These are phyloP conservation scores for Nothophaeocryptopus gaeumannii DNA, from an alignment of 2,329 filamentous ascomycete species.

Conservation along the genomic window DNA sequence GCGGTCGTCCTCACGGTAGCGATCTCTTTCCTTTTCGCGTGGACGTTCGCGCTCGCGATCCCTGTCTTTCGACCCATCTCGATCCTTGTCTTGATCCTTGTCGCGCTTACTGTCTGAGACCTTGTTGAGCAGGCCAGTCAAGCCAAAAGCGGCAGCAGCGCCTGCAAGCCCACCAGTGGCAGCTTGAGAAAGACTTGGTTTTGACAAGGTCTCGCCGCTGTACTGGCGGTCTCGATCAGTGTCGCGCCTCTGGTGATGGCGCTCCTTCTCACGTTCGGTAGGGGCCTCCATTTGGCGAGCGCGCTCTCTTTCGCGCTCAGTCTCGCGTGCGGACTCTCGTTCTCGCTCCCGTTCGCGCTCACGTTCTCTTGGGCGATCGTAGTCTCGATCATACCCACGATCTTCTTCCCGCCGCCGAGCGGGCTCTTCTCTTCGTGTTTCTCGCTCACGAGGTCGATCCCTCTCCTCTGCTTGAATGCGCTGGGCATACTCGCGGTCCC, in stretches of 20 bases:
- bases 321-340: conserved; percentile 14
- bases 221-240: conserved; percentile 25
- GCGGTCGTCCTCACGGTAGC: conserved; percentile 18
- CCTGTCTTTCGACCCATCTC: conserved; percentile 21
- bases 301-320: conserved; percentile 16
- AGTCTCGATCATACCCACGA: conserved; percentile 23
- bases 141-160: conserved; percentile 31
- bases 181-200: conserved; percentile 29
- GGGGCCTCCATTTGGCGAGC: conserved; percentile 22
- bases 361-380: conserved; percentile 16
- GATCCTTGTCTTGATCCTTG: conserved; percentile 25
- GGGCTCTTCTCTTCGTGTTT: conserved; percentile 21
- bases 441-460: conserved; percentile 31
- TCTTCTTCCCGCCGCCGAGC: conserved; percentile 35
- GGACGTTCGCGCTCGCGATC: conserved; percentile 22
- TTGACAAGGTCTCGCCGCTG: conserved; percentile 17
- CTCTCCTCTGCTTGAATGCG: conserved; percentile 28
- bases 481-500: conserved; percentile 26
- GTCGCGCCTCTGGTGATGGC: conserved; percentile 28
- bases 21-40: conserved; percentile 16
- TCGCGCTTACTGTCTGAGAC: conserved; percentile 23
- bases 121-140: conserved; percentile 28
- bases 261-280: conserved; percentile 24
- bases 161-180: conserved; percentile 33
- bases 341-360: conserved; percentile 30